Evolutionary conservation across 306 rosid species (phyloP).

Genomic region (Trifolium repens): DNA sequence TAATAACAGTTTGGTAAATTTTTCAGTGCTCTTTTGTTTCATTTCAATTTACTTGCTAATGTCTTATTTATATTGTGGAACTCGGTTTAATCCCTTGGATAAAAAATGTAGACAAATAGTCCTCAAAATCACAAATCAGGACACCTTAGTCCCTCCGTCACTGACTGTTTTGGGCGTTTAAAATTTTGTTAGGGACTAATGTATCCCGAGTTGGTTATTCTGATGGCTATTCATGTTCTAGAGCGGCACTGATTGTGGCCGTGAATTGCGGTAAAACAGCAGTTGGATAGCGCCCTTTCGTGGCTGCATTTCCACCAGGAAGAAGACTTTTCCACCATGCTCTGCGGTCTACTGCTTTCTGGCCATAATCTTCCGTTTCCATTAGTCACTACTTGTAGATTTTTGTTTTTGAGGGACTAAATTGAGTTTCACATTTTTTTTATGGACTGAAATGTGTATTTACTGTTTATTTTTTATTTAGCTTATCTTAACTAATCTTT

Average conservation of each 20-base stretch:
- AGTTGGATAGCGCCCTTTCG: neutral
- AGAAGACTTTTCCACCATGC: neutral
- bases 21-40: slow-evolving; percentile 24
- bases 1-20: slow-evolving; percentile 19
- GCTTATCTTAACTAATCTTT: slow-evolving; percentile 9
- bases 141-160: neutral
- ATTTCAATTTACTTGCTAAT: slow-evolving; percentile 17
- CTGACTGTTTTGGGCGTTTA: neutral
- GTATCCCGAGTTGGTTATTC: neutral
- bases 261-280: neutral
- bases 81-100: neutral
- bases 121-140: neutral
- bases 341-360: too few relatives aligned
- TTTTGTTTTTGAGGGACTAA: neutral
- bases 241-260: neutral
- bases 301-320: neutral
- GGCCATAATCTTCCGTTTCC: neutral
- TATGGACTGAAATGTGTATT: neutral
- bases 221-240: neutral
- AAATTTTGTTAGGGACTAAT: neutral
- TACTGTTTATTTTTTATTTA: slow-evolving; percentile 3
- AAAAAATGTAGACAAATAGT: neutral
- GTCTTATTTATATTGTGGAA: neutral
- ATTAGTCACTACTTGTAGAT: neutral
- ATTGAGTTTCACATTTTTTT: neutral